Percentiles rank a stretch among this genome's conserved stretches.
phyloP scores from a whole-genome alignment of 352 stramenopile genomes.

The Globisporangium cystogenes region DNA sequence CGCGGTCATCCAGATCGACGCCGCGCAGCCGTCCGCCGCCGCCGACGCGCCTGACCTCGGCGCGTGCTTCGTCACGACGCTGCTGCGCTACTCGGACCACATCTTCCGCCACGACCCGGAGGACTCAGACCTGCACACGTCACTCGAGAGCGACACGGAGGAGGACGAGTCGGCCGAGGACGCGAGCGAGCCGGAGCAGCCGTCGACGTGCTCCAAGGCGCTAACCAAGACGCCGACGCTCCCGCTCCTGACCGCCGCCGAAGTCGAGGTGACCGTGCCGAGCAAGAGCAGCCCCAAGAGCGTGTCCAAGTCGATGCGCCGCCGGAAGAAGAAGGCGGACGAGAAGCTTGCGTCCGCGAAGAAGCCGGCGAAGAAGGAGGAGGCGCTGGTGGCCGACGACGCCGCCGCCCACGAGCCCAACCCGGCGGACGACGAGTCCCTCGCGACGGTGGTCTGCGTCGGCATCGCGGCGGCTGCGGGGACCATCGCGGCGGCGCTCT shows the following conservation, averaged over 20 bases:
- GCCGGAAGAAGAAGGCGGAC: constrained; percentile 41
- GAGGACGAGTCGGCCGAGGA: constrained; percentile 46
- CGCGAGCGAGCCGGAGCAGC: background rate
- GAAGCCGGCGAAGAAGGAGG: constrained; percentile 7
- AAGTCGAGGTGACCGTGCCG: constrained; percentile 6
- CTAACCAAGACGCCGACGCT: constrained; percentile 5
- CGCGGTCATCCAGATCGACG: constrained; percentile 35
- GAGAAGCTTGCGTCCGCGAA: constrained; percentile 4
- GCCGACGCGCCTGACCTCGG: constrained; percentile 13
- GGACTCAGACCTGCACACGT: constrained; percentile 21
- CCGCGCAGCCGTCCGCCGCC: background rate
- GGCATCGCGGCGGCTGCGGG: constrained; percentile 48
- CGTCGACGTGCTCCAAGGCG: background rate
- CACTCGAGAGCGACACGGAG: constrained; percentile 52
- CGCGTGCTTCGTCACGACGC: constrained; percentile 54
- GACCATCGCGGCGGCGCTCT: constrained; percentile 53
- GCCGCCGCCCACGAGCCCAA: constrained; percentile 6
- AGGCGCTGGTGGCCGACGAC: background rate
- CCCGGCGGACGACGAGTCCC: constrained; percentile 22
- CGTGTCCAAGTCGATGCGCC: constrained; percentile 15
- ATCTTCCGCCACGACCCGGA: constrained; percentile 61
- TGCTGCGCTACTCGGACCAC: constrained; percentile 56
- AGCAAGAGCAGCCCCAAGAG: constrained; percentile 7
- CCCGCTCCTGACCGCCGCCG: constrained; percentile 7
- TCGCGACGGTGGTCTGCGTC: constrained; percentile 36